phyloP scores from a whole-genome alignment of 148 eudicot genomes.

The Spergularia marina region DNA sequence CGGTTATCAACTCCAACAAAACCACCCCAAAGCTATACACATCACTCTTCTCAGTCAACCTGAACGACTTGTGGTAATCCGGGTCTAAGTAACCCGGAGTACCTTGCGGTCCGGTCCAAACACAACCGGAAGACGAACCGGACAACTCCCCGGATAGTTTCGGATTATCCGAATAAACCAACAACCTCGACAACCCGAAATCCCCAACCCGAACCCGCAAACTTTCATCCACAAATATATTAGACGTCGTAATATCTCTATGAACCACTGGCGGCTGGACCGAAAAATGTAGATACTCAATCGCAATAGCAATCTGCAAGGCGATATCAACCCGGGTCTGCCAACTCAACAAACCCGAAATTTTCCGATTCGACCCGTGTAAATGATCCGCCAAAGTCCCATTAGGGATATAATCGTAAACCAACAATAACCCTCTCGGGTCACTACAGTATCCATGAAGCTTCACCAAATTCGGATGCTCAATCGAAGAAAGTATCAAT shows the following conservation, averaged over 20 bases:
- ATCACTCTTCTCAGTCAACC: constrained; percentile 88
- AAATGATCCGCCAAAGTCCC: constrained; percentile 82
- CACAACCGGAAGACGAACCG: constrained; percentile 47
- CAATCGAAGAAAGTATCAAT: constrained; percentile 66
- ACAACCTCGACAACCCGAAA: constrained; percentile 78
- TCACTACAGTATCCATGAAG: constrained; percentile 89
- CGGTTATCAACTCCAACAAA: constrained; percentile 71
- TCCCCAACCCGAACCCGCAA: constrained; percentile 84
- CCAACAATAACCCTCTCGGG: constrained; percentile 74
- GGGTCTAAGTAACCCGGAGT: constrained; percentile 94
- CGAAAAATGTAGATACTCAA: constrained; percentile 75
- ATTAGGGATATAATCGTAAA: constrained; percentile 78
- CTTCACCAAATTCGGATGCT: constrained; percentile 75
- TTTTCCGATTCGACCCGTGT: constrained; percentile 46
- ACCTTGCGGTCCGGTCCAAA: constrained; percentile 98
- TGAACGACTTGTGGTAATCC: constrained; percentile 68
- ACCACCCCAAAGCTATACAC: constrained; percentile 90
- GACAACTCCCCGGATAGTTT: constrained; percentile 28
- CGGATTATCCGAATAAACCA: constrained; percentile 40
- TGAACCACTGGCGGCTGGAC: constrained; percentile 84
- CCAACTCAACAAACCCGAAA: constrained; percentile 49
- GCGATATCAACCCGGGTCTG: constrained; percentile 68
- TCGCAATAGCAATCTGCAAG: constrained; percentile 60
- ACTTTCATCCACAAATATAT: constrained; percentile 75
- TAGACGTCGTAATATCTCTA: constrained; percentile 75